Conservation (phyloP, 2,329 filamentous ascomycete species). For the Coniella vitis region DNA sequence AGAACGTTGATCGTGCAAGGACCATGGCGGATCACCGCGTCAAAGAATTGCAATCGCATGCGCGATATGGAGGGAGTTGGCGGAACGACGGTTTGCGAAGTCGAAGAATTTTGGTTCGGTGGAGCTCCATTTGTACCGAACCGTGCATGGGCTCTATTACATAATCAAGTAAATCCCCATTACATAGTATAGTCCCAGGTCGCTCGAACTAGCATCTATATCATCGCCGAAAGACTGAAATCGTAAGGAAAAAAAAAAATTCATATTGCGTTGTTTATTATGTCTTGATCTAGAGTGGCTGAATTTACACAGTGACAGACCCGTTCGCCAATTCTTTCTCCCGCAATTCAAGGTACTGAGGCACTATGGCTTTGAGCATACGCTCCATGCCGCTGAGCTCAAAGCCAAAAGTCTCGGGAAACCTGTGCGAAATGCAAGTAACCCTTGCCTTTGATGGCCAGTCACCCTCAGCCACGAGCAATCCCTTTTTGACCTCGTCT, state of each 20-base stretch:
- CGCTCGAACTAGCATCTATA: too few species aligned
- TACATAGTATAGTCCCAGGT: too few species aligned
- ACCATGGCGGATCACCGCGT: too few species aligned
- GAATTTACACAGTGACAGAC: background rate
- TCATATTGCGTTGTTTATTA: too few species aligned
- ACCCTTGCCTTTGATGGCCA: constrained; percentile 12
- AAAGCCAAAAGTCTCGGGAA: constrained; percentile 7
- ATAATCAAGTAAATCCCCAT: background rate
- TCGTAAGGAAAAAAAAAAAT: too few species aligned
- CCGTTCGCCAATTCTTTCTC: constrained; percentile 2
- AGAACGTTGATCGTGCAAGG: too few species aligned
- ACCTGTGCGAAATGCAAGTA: background rate
- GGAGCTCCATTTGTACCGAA: background rate
- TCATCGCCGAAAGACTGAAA: too few species aligned
- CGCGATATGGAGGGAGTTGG: too few species aligned
- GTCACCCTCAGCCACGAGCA: constrained; percentile 12
- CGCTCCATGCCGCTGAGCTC: constrained; percentile 9
- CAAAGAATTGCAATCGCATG: too few species aligned
- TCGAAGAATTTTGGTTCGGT: too few species aligned
- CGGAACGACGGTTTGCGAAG: too few species aligned
- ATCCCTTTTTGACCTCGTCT: constrained; percentile 11
- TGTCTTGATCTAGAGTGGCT: background rate
- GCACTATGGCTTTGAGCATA: constrained; percentile 9
- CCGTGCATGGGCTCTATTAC: background rate
- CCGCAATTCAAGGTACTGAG: constrained; percentile 14